Base-by-base conservation (phyloP, 768 basidiomycete species). In the Leccinum obscurum region DNA sequence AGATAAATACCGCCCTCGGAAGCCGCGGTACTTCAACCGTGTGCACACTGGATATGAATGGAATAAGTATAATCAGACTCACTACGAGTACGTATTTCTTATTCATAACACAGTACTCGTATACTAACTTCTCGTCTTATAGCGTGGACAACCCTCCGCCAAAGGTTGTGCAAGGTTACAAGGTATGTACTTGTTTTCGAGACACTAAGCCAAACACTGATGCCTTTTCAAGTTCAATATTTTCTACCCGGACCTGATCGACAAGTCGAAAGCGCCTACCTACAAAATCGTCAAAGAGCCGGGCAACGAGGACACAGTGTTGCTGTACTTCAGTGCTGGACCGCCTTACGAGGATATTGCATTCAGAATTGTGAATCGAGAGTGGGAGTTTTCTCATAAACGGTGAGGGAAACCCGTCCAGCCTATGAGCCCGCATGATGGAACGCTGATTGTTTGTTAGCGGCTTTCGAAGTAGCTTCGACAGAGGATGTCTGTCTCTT, bases 41-140 rank as follows among this genome's bases (percentile, higher is more conserved):
- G 97, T 98, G 26, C 95, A 98, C 70, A 99, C 97, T 32, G 97
- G 97, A 28, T 99, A 96, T 72, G 97, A 99, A 73, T 99, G 97
- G 97, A 98, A 96, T 81, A 98, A 98, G 80, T 99, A 98, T 76
- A 98, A 98, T 74, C 96, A 98, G 74, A 98, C 97, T 4, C 97
- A 98, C 77, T 99, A 98, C 75, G 97, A 98, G 93, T 96, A 78
- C 64, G 22, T 61, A 22, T 58, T 49, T 58, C 53, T 30, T 14
- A 50, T 59, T 11, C 20, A 13, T 50, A 53, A 44, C 20, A 32
- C 37, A n/a, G 32, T 20, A 48, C 34, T 55, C 14, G 50, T 60
- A 57, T 44, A 50, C 44, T 68, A 24, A 56, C 60, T 49, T 62
- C 61, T 74, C 13, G 24, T 56, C 53, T 59, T 54, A 10, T 66